These are phyloP conservation scores for Zymoseptoria pseudotritici DNA, from an alignment of 2,329 filamentous ascomycete species.

Conservation along the genomic window DNA sequence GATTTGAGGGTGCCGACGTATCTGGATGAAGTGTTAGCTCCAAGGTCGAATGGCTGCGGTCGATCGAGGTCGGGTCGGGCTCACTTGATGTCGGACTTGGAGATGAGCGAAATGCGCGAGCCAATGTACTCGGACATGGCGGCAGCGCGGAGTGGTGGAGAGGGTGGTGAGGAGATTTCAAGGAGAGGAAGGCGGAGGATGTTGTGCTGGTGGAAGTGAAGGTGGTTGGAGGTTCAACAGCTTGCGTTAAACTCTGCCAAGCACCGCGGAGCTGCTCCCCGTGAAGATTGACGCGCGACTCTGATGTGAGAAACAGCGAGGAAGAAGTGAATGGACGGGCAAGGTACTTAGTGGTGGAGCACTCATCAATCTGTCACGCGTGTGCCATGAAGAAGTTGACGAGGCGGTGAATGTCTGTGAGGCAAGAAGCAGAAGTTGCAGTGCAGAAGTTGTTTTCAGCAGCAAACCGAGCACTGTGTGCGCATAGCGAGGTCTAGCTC, in stretches of 20 bases:
- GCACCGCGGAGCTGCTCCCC: not conserved
- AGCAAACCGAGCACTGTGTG: not conserved
- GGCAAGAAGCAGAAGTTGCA: not conserved
- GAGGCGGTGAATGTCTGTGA: not conserved
- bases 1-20: slow-evolving; percentile 95
- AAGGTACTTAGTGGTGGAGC: not conserved
- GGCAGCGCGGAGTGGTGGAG: slow-evolving; percentile 4
- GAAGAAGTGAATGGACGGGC: not conserved
- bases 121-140: slow-evolving; percentile 58
- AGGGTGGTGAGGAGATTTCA: slow-evolving; percentile 1
- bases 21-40: slow-evolving; percentile 42
- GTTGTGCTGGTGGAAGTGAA: slow-evolving; percentile 1
- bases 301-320: not conserved
- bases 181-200: slow-evolving; percentile 2
- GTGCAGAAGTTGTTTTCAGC: not conserved
- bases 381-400: not conserved
- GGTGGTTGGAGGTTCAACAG: slow-evolving; percentile 2
- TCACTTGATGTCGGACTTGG: slow-evolving; percentile 93
- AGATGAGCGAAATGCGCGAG: slow-evolving; percentile 92
- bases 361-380: not conserved
- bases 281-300: not conserved
- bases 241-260: not conserved
- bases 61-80: slow-evolving; percentile 4
- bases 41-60: slow-evolving; percentile 1
- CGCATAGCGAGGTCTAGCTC: not conserved